These are phyloP conservation scores for Leccinum subgranulosum DNA, from an alignment of 768 basidiomycete species.

Conservation along the genomic window DNA sequence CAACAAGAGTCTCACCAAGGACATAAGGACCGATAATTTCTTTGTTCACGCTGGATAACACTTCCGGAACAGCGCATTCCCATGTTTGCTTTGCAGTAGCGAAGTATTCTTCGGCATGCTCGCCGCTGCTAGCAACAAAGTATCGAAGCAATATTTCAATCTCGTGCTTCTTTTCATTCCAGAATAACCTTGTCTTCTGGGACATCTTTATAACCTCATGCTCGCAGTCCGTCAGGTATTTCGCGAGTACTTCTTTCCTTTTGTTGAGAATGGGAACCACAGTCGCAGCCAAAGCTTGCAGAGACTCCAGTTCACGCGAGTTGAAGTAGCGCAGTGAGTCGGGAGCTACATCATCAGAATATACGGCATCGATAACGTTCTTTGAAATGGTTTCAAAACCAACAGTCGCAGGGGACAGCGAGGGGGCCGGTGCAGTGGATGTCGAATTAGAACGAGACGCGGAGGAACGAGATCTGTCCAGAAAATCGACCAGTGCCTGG, in stretches of 20 bases:
- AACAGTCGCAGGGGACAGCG: slow-evolving; percentile 77
- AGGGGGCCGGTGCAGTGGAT: slow-evolving; percentile 69
- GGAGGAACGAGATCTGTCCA: slow-evolving; percentile 78
- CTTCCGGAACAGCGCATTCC: slow-evolving; percentile 46
- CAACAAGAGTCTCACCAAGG: slow-evolving; percentile 48
- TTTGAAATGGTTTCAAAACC: slow-evolving; percentile 42
- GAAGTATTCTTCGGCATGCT: slow-evolving; percentile 49
- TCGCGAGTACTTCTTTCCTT: slow-evolving; percentile 47
- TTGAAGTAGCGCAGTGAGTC: slow-evolving; percentile 56
- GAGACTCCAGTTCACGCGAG: slow-evolving; percentile 52
- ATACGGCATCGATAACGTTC: slow-evolving; percentile 48
- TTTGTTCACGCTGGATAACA: slow-evolving; percentile 46
- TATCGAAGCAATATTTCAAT: slow-evolving; percentile 44
- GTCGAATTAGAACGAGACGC: slow-evolving; percentile 67
- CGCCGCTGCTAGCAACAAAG: slow-evolving; percentile 42
- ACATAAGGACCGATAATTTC: slow-evolving; percentile 63
- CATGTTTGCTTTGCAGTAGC: slow-evolving; percentile 48
- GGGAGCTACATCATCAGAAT: slow-evolving; percentile 62
- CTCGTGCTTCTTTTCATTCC: slow-evolving; percentile 52
- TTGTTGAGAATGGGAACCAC: slow-evolving; percentile 42
- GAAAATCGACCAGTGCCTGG: slow-evolving; percentile 73
- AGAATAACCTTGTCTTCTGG: slow-evolving; percentile 59
- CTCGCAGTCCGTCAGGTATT: slow-evolving; percentile 52
- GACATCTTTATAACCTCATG: slow-evolving; percentile 48
- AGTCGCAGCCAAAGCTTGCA: slow-evolving; percentile 45